A percentile compares a stretch with the other conserved stretches of the same genome.
These are phyloP conservation scores for Auriscalpium microsporum DNA, from an alignment of 768 basidiomycete species.

Conservation along the genomic window DNA sequence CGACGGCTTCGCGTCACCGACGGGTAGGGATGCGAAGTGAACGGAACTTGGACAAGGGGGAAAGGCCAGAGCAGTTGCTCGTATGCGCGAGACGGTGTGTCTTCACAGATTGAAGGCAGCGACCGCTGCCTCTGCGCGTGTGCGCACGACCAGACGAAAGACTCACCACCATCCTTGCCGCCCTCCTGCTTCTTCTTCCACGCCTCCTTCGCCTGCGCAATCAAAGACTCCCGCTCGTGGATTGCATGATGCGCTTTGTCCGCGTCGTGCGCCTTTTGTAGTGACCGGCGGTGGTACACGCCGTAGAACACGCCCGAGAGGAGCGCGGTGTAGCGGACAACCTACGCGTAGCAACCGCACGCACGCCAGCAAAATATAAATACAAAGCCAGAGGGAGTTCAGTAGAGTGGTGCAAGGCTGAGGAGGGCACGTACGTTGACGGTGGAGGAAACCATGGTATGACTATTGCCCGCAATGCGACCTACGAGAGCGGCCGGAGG, in stretches of 20 bases:
- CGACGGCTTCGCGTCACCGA: not conserved
- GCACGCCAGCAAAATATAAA: not conserved
- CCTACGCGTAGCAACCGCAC: constrained; percentile 30
- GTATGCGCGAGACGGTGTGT: no score
- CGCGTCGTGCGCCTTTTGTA: constrained; percentile 74
- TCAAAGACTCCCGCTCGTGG: constrained; percentile 66
- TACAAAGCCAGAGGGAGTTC: no score
- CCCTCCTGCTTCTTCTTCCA: constrained; percentile 74
- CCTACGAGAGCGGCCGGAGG: not conserved
- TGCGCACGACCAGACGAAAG: not conserved
- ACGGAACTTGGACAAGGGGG: not conserved
- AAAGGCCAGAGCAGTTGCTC: not conserved
- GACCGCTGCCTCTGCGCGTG: no score
- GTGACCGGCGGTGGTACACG: constrained; percentile 82
- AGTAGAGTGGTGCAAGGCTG: not conserved
- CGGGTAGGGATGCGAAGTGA: not conserved
- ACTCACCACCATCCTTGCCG: constrained; percentile 50
- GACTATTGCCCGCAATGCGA: constrained; percentile 10
- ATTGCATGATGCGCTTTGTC: constrained; percentile 67
- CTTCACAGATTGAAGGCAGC: no score
- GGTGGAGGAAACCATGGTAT: constrained; percentile 9
- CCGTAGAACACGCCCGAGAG: constrained; percentile 84
- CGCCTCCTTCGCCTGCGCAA: constrained; percentile 83
- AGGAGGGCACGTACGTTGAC: constrained; percentile 8
- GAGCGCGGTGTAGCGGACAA: constrained; percentile 90